Percentiles rank a stretch among this genome's conserved stretches.
Evolutionary conservation across 2,329 filamentous ascomycete genomes (phyloP).

Genomic region (Sordariomycetes sp.): DNA sequence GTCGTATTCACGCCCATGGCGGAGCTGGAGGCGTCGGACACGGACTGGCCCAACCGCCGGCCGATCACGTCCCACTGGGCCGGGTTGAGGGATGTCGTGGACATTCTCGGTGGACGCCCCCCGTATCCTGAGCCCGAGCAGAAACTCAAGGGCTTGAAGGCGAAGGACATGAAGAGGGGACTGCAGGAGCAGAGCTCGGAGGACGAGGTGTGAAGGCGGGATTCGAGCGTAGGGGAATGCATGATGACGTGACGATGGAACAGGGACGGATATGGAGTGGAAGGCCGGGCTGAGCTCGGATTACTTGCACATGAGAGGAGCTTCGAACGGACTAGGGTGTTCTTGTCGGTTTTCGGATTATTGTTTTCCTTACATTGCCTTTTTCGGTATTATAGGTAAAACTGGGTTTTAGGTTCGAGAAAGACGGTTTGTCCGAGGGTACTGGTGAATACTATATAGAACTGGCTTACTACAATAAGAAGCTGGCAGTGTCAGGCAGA

Average conservation of each 20-base stretch:
- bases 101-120: conserved; percentile 70
- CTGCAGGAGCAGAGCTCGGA: not conserved
- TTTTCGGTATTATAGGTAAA: not conserved
- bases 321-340: not conserved
- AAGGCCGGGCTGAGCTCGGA: not conserved
- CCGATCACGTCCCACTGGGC: conserved; percentile 83
- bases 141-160: conserved; percentile 37
- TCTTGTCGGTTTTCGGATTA: not conserved
- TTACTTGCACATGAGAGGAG: not conserved
- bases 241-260: not conserved
- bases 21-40: conserved; percentile 70
- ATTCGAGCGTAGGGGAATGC: not conserved
- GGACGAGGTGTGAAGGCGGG: not conserved
- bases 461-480: not conserved
- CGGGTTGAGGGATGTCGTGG: conserved; percentile 66
- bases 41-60: conserved; percentile 85
- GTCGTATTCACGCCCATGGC: conserved; percentile 82
- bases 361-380: not conserved
- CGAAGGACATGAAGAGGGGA: conserved; percentile 53
- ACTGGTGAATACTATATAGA: not conserved
- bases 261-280: not conserved
- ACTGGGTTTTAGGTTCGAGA: not conserved
- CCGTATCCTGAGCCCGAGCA: conserved; percentile 36
- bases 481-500: too few relatives aligned
- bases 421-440: not conserved